phyloP scores from a whole-genome alignment of 768 basidiomycete genomes.

The Floccularia luteovirens region DNA sequence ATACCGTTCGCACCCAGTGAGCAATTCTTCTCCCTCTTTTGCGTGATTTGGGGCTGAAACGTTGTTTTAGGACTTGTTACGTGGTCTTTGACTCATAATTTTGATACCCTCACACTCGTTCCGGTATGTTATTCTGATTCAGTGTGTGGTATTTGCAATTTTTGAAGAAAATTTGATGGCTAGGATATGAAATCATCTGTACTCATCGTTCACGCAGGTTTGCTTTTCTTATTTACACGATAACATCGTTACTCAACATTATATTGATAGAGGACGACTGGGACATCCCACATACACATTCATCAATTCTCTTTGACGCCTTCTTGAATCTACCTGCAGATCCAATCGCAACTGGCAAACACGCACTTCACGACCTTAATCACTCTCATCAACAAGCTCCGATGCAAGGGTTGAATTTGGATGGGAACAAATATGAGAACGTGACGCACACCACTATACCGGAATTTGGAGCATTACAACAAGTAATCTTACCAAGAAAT shows the following conservation, averaged over 20 bases:
- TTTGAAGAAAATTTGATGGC: constrained; percentile 1
- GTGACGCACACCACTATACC: constrained; percentile 28
- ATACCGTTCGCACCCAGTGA: constrained; percentile 57
- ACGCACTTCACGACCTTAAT: background rate
- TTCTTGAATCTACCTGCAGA: constrained; percentile 43
- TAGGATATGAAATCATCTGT: constrained; percentile 63
- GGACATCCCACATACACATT: constrained; percentile 68
- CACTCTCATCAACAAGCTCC: background rate
- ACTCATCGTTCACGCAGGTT: constrained; percentile 63
- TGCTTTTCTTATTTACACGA: constrained; percentile 3
- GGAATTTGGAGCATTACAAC: constrained; percentile 36
- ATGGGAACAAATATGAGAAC: no score
- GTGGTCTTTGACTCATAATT: constrained; percentile 45
- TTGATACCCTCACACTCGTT: constrained; percentile 56
- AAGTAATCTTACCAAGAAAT: constrained; percentile 16
- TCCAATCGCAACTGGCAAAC: background rate
- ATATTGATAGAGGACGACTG: constrained; percentile 48
- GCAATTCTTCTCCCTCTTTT: constrained; percentile 17
- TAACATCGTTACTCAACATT: background rate
- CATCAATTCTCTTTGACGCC: constrained; percentile 57
- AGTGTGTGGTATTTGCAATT: constrained; percentile 1
- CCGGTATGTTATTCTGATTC: constrained; percentile 28
- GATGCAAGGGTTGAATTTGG: background rate
- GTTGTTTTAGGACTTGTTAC: constrained; percentile 40
- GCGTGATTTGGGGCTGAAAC: constrained; percentile 1